phyloP scores from a whole-genome alignment of 371 early-diverging fungal species.

The Lichtheimia hyalospora region DNA sequence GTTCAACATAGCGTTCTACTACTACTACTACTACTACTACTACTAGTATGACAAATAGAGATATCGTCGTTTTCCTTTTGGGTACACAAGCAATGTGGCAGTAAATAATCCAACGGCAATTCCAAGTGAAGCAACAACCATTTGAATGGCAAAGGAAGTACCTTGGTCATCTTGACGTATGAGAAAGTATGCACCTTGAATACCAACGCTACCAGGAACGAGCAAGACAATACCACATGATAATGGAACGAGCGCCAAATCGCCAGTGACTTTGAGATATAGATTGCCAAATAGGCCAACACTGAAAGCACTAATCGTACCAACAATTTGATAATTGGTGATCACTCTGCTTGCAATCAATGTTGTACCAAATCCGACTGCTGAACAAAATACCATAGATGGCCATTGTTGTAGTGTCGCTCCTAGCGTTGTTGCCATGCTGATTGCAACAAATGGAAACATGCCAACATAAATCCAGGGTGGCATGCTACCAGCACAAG shows the following conservation, averaged over 20 bases:
- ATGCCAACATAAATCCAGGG: conserved; percentile 33
- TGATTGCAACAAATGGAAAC: conserved; percentile 32
- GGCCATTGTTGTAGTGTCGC: conserved; percentile 36
- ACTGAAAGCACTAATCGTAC: conserved; percentile 37
- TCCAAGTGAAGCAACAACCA: conserved; percentile 43
- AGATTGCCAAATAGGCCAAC: conserved; percentile 38
- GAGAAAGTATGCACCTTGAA: conserved; percentile 38
- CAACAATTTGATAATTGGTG: conserved; percentile 31
- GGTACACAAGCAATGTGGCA: conserved; percentile 23
- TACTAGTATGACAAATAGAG: conserved; percentile 8
- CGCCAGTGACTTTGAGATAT: conserved; percentile 34
- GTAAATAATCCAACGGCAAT: conserved; percentile 47
- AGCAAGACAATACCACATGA: conserved; percentile 41
- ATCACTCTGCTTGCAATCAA: conserved; percentile 32
- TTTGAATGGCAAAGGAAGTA: conserved; percentile 45
- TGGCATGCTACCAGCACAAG: conserved; percentile 20
- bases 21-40: neutral
- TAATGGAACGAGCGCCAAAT: conserved; percentile 33
- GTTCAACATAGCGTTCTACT: no score
- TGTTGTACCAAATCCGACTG: conserved; percentile 28
- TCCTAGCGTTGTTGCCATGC: conserved; percentile 37
- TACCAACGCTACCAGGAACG: conserved; percentile 47
- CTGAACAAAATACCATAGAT: conserved; percentile 29
- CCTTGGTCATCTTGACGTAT: conserved; percentile 43
- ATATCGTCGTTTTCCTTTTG: conserved; percentile 3